phyloP scores from a whole-genome alignment of 2,329 filamentous ascomycete species.

The Nigrospora oryzae region DNA sequence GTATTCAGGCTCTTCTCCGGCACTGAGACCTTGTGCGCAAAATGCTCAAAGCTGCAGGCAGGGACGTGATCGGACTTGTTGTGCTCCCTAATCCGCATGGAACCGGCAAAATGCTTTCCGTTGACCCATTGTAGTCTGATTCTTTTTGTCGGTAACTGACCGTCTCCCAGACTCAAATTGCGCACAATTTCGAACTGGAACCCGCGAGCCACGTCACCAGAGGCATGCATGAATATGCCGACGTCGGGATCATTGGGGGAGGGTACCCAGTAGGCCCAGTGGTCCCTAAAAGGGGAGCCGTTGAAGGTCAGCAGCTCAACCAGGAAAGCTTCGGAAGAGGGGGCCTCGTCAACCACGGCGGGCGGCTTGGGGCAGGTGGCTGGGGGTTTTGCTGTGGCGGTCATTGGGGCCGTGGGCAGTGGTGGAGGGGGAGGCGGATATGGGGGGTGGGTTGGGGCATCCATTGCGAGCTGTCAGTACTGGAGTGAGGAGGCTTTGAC shows the following conservation, averaged over 20 bases:
- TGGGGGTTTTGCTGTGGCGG: neutral
- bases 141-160: slow-evolving; percentile 10
- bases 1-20: slow-evolving; percentile 3
- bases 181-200: slow-evolving; percentile 22
- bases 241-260: slow-evolving; percentile 8
- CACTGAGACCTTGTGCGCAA: slow-evolving; percentile 6
- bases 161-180: slow-evolving; percentile 10
- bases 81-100: slow-evolving; percentile 1
- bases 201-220: slow-evolving; percentile 20
- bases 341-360: slow-evolving; percentile 5
- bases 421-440: neutral
- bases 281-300: slow-evolving; percentile 23
- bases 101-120: slow-evolving; percentile 11
- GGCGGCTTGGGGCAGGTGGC: neutral
- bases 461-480: too few relatives aligned
- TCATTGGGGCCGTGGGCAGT: neutral
- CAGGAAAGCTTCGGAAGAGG: slow-evolving; percentile 10
- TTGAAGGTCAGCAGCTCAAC: slow-evolving; percentile 21
- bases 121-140: slow-evolving; percentile 22
- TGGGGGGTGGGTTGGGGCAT: too few relatives aligned
- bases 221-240: slow-evolving; percentile 20
- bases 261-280: slow-evolving; percentile 24
- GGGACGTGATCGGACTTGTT: slow-evolving; percentile 11
- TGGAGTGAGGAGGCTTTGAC: too few relatives aligned
- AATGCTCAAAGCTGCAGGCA: slow-evolving; percentile 17